phyloP scores from a whole-genome alignment of 768 basidiomycete genomes.

The Infundibulicybe gibba region DNA sequence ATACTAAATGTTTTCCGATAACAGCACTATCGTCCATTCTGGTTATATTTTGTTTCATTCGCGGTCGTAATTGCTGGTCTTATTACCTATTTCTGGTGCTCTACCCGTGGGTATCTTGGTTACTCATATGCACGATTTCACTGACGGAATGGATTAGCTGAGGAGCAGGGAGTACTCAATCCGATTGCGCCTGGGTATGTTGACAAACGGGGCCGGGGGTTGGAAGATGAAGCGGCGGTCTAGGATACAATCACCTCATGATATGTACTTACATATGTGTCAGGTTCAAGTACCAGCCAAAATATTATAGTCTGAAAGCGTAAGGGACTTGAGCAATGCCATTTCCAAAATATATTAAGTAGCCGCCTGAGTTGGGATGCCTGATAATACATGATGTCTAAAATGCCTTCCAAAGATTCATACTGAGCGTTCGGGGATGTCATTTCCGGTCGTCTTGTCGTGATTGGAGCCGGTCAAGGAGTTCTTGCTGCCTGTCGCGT shows the following conservation, averaged over 20 bases:
- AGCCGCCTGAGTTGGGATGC: not conserved
- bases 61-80: conserved; percentile 67
- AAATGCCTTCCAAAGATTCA: conserved; percentile 4
- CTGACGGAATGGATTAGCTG: conserved; percentile 11
- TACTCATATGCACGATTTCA: not conserved
- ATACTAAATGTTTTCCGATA: not conserved
- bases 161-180: conserved; percentile 17
- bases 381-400: not conserved
- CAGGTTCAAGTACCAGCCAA: too few relatives aligned
- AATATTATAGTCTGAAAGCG: too few relatives aligned
- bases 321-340: too few relatives aligned
- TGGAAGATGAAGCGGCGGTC: conserved; percentile 1
- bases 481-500: conserved; percentile 38
- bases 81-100: conserved; percentile 83
- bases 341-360: conserved; percentile 8
- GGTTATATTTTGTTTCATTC: conserved; percentile 87
- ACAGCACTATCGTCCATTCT: conserved; percentile 80
- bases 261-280: too few relatives aligned
- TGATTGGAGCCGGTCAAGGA: conserved; percentile 22
- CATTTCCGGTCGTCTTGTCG: conserved; percentile 19
- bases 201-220: conserved; percentile 14
- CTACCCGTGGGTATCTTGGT: conserved; percentile 58
- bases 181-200: conserved; percentile 17
- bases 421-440: conserved; percentile 25
- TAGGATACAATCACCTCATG: too few relatives aligned